These are phyloP conservation scores for Chaetoceros muelleri DNA, from an alignment of 108 stramenopile genomes.

Conservation along the genomic window DNA sequence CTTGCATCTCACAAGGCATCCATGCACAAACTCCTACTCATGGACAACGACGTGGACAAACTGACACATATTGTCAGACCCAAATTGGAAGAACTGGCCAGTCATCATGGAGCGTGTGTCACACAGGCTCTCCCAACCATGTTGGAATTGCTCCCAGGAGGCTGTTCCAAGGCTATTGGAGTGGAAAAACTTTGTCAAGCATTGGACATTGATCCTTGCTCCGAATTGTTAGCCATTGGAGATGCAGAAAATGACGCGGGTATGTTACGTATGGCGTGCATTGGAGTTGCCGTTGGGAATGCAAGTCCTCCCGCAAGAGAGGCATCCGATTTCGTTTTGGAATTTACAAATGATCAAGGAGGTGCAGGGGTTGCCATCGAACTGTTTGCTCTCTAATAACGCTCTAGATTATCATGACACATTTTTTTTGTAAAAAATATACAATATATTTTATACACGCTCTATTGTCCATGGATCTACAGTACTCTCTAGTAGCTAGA, in stretches of 20 bases:
- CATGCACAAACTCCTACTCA: conserved; percentile 78
- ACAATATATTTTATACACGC: too few species aligned
- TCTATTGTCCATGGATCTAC: too few species aligned
- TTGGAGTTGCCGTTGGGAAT: conserved; percentile 86
- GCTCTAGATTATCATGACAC: too few species aligned
- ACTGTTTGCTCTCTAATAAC: too few species aligned
- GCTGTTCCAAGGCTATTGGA: conserved; percentile 83
- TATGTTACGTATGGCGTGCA: conserved; percentile 65
- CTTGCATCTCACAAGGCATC: conserved; percentile 29
- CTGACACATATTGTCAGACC: conserved; percentile 43
- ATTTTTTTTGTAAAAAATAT: too few species aligned
- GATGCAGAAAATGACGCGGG: conserved; percentile 92
- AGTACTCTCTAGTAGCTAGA: too few species aligned
- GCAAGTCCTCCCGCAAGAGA: conserved; percentile 52
- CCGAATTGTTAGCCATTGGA: conserved; percentile 70
- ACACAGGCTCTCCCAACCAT: conserved; percentile 85
- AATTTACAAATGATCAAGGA: conserved; percentile 73
- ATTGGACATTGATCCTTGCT: conserved; percentile 50
- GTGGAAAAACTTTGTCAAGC: conserved; percentile 70
- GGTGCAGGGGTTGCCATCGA: conserved; percentile 87
- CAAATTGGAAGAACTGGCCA: conserved; percentile 50
- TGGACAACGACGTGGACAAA: conserved; percentile 57
- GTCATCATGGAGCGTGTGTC: conserved; percentile 37
- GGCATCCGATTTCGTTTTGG: conserved; percentile 71
- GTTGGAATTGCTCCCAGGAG: conserved; percentile 80